These are phyloP conservation scores for Ophiognomonia clavigignenti-juglandacearum DNA, from an alignment of 2,329 filamentous ascomycete genomes.

Conservation along the genomic window DNA sequence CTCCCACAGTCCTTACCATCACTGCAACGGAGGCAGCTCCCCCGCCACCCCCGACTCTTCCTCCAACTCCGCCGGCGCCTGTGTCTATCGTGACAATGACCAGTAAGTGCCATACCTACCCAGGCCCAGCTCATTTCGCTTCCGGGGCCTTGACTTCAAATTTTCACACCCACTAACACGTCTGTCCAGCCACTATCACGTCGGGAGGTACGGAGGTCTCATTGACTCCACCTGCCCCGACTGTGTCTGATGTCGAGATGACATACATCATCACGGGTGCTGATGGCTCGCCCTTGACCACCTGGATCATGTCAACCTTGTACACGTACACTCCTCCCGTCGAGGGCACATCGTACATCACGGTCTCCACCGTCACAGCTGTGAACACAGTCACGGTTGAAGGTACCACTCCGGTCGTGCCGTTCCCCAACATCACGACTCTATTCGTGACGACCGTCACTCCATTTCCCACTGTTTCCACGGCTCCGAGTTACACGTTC, in stretches of 20 bases:
- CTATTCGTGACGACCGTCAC: conserved; percentile 8
- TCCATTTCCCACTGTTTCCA: background rate
- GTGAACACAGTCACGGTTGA: conserved; percentile 11
- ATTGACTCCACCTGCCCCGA: background rate
- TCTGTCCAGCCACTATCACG: background rate
- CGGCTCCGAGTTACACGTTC: background rate
- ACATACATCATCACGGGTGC: conserved; percentile 20
- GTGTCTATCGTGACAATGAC: conserved; percentile 3
- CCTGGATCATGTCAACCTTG: conserved; percentile 11
- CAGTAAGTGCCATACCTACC: too few species aligned
- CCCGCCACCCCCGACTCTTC: conserved; percentile 1
- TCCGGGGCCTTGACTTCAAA: too few species aligned
- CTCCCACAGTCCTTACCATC: conserved; percentile 10
- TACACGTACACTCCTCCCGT: conserved; percentile 6
- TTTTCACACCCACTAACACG: too few species aligned
- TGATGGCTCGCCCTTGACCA: conserved; percentile 8
- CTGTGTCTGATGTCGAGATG: conserved; percentile 16
- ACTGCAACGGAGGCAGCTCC: conserved; percentile 7
- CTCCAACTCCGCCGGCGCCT: background rate
- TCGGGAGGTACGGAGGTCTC: conserved; percentile 13
- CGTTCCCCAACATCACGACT: conserved; percentile 2
- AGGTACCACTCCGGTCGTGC: background rate
- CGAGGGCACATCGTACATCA: conserved; percentile 8
- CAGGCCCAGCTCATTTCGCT: too few species aligned
- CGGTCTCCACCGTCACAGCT: conserved; percentile 14